Base-by-base conservation (phyloP, 345 rosid species). In the Gossypium mustelinum region DNA sequence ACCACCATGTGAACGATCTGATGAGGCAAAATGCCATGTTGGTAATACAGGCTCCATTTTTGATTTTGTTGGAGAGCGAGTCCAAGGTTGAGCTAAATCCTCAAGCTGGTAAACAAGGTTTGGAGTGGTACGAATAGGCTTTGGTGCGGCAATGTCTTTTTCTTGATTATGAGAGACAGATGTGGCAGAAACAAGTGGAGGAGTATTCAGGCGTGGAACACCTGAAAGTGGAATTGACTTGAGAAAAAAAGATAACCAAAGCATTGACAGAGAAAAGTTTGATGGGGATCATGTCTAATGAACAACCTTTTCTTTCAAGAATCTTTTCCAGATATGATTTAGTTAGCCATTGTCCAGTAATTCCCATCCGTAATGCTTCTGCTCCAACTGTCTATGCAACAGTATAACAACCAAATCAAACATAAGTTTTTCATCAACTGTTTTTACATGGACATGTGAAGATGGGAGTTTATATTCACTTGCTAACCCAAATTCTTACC, bases 1-100 rank as follows among this genome's bases (percentile, higher is more conserved):
- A 75, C 79, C 85, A 69, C 90, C 83, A 70, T 66, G 84, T 72
- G 87, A 80, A 61, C 87, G 80, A 81, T 86, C 94, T 44, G 85
- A 80, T 11, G 93, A 17, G 27, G 24, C 17, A 70, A 70, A 27
- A 52, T 2, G 47, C 73, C 73, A 70, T 39, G 96, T 86, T 75
- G 90, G 94, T 73, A 90, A 83, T 68, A 92, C 79, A 51, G 97
- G 98, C 75, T 96, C 99, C 94, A 86, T 92, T 86, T 92, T 87
- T 56, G 97, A 88, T 85, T 96, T 96, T 67, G 99, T 96, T 11
- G 99, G 98, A 79, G 99, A 96, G 66, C 99, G 94, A 78, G 99
- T 96, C 99, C 98, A 96, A 67, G 98, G 98, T 77, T 88, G 98
- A 70, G 99, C 89, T 77, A 93, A 81, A 90, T 93, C 98, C 85